Conservation (phyloP, 306 rosid genomes). For the Rosa rugosa region DNA sequence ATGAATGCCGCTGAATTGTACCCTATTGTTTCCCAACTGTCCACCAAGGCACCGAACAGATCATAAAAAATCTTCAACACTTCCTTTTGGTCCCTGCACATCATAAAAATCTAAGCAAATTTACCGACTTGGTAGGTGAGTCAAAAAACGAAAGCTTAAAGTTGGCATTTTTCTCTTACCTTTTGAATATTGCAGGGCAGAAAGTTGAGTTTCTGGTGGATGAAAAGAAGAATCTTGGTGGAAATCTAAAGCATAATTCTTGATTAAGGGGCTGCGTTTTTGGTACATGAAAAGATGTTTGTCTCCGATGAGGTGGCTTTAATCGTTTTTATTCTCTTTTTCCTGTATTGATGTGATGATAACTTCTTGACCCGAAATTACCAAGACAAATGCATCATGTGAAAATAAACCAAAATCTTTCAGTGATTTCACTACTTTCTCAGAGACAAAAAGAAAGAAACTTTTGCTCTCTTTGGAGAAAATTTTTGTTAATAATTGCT, state of each 20-base stretch:
- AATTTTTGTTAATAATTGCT: not conserved
- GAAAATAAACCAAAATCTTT: not conserved
- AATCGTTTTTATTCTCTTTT: not conserved
- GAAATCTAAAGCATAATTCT: constrained; percentile 11
- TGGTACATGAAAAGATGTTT: constrained; percentile 35
- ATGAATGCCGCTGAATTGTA: constrained; percentile 25
- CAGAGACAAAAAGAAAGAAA: not conserved
- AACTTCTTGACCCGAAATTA: constrained; percentile 27
- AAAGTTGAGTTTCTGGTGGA: constrained; percentile 15
- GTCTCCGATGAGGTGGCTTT: constrained; percentile 26
- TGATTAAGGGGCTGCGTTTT: constrained; percentile 19
- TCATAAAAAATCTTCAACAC: constrained; percentile 30
- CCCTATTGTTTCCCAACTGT: constrained; percentile 29
- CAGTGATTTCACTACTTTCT: constrained; percentile 3
- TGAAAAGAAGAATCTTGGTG: not conserved
- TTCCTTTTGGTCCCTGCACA: constrained; percentile 26
- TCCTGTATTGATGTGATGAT: not conserved
- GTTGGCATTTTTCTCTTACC: constrained; percentile 5
- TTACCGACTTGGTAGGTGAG: constrained; percentile 20
- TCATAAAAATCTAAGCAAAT: constrained; percentile 14
- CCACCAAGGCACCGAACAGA: constrained; percentile 7
- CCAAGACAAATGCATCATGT: constrained; percentile 18
- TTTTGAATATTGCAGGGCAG: constrained; percentile 11
- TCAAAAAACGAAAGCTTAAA: constrained; percentile 28
- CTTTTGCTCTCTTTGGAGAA: not conserved